These are phyloP conservation scores for Populus alba DNA, from an alignment of 345 rosid species.

Conservation along the genomic window DNA sequence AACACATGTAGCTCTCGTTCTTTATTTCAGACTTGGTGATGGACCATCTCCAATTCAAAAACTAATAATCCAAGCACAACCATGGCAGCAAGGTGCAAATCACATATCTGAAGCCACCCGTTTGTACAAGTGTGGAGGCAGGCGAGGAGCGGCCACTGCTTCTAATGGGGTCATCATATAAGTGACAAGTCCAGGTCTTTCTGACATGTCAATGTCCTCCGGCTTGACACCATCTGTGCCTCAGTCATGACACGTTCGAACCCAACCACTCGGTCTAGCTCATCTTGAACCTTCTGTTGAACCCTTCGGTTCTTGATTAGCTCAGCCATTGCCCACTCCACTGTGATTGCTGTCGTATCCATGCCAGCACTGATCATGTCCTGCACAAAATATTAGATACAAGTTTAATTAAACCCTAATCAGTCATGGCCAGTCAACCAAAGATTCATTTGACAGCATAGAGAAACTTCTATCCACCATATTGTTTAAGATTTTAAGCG, in stretches of 20 bases:
- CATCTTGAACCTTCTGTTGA: conserved; percentile 84
- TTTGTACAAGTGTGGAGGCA: conserved; percentile 16
- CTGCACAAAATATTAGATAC: conserved; percentile 32
- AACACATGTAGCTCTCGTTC: no score
- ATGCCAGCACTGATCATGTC: conserved; percentile 95
- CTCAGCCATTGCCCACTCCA: conserved; percentile 92
- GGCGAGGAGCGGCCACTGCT: conserved; percentile 15
- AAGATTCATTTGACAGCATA: no score
- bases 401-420: not conserved
- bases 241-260: conserved; percentile 63
- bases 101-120: conserved; percentile 18
- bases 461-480: no score
- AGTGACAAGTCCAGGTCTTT: conserved; percentile 24
- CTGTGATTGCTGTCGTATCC: conserved; percentile 83
- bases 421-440: not conserved
- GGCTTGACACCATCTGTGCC: conserved; percentile 16
- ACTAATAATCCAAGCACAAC: not conserved
- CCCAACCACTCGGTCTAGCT: conserved; percentile 72
- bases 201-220: conserved; percentile 25
- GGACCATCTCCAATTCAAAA: not conserved
- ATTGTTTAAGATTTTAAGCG: no score
- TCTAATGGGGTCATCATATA: conserved; percentile 27
- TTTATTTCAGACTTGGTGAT: not conserved
- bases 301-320: conserved; percentile 70
- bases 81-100: not conserved